Base-by-base conservation (phyloP, 306 rosid species). In the Corylus americana region DNA sequence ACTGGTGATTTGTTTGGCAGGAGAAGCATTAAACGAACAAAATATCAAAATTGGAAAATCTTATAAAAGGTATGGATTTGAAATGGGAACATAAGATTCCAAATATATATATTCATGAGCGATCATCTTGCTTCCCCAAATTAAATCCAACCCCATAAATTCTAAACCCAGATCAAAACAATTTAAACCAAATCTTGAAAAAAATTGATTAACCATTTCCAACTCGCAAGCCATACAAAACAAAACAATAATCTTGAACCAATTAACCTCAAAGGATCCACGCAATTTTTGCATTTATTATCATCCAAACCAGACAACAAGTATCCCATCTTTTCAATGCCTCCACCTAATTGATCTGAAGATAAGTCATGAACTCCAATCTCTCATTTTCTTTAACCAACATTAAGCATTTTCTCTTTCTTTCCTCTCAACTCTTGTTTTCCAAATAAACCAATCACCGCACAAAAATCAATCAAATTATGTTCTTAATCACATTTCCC, bases 81-180 rank as follows among this genome's bases (percentile, higher is more conserved):
- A 78, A 79, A 71, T 29, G n/a, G 76, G 25, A n/a, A 55, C 49
- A 54, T 54, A 37, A 71, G 62, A 75, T 70, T 69, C 29, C 64
- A 16, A 54, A 54, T 54, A 22, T 58, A 8, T 9, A 35, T 11
- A 63, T 48, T 9, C 0, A 4, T 29, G n/a, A 57, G 18, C 29
- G 44, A 55, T 16, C 45, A 67, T 20, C 63, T 4, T 20, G 48
- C 27, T 48, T 79, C 14, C 61, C 77, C 73, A 59, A 51, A 70
- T 18, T 39, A 37, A 73, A 81, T 35, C 59, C 22, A 44, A 35
- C 44, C 13, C 16, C 25, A 58, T 47, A 48, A 10, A 45, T 39
- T 69, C 74, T 47, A 64, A 51, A 74, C 55, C 39, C 67, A 69
- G 14, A 18, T 79, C 71, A 79, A 78, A 75, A 81, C 57, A 77